Conservation (phyloP, 2,329 filamentous ascomycete species). For the Calonectria multiphialidica region DNA sequence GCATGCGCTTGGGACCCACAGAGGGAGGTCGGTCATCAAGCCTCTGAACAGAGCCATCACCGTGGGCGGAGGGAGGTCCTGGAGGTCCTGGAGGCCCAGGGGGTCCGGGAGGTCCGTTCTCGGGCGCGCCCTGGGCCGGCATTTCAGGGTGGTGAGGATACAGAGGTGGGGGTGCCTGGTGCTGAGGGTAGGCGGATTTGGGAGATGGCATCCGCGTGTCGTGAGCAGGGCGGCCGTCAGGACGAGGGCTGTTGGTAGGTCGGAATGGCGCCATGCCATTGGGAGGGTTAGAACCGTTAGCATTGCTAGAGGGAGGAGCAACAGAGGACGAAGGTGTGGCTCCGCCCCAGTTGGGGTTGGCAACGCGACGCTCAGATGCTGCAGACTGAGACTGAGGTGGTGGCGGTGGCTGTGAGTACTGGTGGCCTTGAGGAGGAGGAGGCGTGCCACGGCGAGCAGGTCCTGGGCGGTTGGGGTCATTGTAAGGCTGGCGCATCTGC, state of each 20-base stretch:
- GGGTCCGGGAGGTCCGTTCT: conserved; percentile 60
- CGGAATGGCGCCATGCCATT: conserved; percentile 78
- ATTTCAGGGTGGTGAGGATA: conserved; percentile 81
- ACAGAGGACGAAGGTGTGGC: conserved; percentile 59
- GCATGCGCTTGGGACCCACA: conserved; percentile 83
- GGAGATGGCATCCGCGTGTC: conserved; percentile 94
- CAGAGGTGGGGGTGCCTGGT: conserved; percentile 64
- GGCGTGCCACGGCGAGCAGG: conserved; percentile 64
- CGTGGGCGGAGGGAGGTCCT: conserved; percentile 57
- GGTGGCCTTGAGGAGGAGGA: conserved; percentile 64
- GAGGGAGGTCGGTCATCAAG: conserved; percentile 82
- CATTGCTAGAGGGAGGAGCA: conserved; percentile 51
- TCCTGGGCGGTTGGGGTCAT: conserved; percentile 50
- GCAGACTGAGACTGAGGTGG: conserved; percentile 64
- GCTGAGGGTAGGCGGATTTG: conserved; percentile 85
- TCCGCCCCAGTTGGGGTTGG: conserved; percentile 72
- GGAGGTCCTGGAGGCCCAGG: conserved; percentile 54
- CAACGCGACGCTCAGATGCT: conserved; percentile 62
- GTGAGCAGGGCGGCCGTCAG: conserved; percentile 84
- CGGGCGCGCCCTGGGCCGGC: conserved; percentile 71
- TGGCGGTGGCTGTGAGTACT: conserved; percentile 63
- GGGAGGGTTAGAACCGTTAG: conserved; percentile 53
- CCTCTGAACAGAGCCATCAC: conserved; percentile 74
- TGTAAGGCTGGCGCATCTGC: conserved; percentile 72
- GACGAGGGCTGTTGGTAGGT: conserved; percentile 79